Conservation (phyloP, 2,329 filamentous ascomycete species). For the Xylariaceae sp. region DNA sequence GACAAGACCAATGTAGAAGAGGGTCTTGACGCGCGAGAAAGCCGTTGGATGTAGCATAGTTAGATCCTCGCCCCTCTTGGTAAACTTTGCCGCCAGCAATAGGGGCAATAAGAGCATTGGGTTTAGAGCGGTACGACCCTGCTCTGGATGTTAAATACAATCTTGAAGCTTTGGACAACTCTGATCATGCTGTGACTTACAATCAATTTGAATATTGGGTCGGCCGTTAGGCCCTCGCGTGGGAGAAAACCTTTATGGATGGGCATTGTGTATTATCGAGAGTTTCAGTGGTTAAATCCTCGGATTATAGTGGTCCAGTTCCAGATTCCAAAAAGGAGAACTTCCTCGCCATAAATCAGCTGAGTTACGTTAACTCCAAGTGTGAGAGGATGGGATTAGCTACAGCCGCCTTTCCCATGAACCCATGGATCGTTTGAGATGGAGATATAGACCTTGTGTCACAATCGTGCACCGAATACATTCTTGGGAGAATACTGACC, state of each 20-base stretch:
- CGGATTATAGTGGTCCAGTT: no score
- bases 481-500: background rate
- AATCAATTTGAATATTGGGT: slow-evolving; percentile 56
- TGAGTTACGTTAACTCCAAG: no score
- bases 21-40: slow-evolving; percentile 48
- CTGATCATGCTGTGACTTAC: slow-evolving; percentile 13
- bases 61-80: slow-evolving; percentile 55
- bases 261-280: slow-evolving; percentile 32
- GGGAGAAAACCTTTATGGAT: slow-evolving; percentile 51
- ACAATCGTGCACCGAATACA: no score
- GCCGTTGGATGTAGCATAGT: slow-evolving; percentile 48
- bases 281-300: no score
- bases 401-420: no score
- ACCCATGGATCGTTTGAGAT: no score
- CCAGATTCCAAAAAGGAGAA: no score
- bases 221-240: slow-evolving; percentile 56
- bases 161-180: no score
- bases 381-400: no score
- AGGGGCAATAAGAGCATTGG: slow-evolving; percentile 61
- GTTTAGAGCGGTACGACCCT: slow-evolving; percentile 56
- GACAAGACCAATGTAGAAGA: slow-evolving; percentile 50
- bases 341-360: no score
- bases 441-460: no score
- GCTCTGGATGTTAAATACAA: no score
- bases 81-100: slow-evolving; percentile 59